Percentiles rank a stretch among this genome's conserved stretches.
These are phyloP conservation scores for Cyberlindnera bimundalis DNA, from an alignment of 805 yeast species.

Conservation along the genomic window DNA sequence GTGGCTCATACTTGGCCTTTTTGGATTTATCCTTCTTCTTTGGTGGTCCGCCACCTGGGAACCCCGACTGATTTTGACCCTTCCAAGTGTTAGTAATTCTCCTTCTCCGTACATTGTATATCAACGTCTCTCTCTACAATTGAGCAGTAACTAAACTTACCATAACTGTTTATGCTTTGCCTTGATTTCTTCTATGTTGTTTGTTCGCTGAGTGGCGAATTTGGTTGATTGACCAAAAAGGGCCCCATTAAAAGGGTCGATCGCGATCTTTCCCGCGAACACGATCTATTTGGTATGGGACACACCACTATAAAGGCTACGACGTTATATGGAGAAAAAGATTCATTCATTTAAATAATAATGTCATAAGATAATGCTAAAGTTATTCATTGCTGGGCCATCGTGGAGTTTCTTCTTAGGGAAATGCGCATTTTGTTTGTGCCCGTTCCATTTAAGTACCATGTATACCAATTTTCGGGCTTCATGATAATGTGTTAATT, in stretches of 20 bases:
- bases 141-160: too few relatives aligned
- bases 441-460: slow-evolving; percentile 51
- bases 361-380: slow-evolving; percentile 44
- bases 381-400: slow-evolving; percentile 67
- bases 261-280: too few relatives aligned
- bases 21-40: slow-evolving; percentile 68
- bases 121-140: too few relatives aligned
- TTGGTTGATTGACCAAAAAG: too few relatives aligned
- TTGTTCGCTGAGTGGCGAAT: too few relatives aligned
- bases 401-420: slow-evolving; percentile 49
- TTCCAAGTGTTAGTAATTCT: slow-evolving; percentile 8
- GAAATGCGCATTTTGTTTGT: slow-evolving; percentile 1
- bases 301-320: not conserved
- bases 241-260: too few relatives aligned
- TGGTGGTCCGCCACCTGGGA: slow-evolving; percentile 41
- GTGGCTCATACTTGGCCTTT: slow-evolving; percentile 98
- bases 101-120: too few relatives aligned
- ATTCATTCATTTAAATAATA: not conserved
- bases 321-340: too few relatives aligned
- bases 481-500: slow-evolving; percentile 42
- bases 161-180: too few relatives aligned
- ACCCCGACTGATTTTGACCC: slow-evolving; percentile 58
- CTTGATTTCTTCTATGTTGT: too few relatives aligned
- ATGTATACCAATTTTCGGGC: slow-evolving; percentile 75
- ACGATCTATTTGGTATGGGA: too few relatives aligned